Base-by-base conservation (phyloP, 1,139 yeast species). In the Arxiozyma slooffiae region DNA sequence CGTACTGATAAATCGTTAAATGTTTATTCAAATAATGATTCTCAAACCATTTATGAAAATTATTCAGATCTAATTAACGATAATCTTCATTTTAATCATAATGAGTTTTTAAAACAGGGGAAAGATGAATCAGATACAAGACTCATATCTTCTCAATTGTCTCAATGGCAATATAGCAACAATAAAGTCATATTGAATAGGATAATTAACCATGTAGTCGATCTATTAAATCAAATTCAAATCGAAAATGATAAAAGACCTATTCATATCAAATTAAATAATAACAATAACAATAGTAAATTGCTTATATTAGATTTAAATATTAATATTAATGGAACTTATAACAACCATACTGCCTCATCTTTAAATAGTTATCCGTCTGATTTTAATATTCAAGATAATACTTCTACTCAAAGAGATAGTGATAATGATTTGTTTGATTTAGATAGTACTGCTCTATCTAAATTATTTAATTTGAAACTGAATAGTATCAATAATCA, bases 401-500 rank as follows among this genome's bases (percentile, higher is more conserved):
- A 30, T 39, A 38, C 40, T 8, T 39, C 39, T 23, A 26, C 21
- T 21, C 14, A 50, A 6, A 50, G 50, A 11, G 41, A 46, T 9
- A 53, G 49, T 34, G 47, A 57, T n/a, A 21, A 17, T 20, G 38
- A 39, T 30, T 11, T 39, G 7, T 42, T 42, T 21, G 26, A 42
- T 34, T 41, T 65, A 42, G 67, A 63, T 49, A 62, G 58, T 44
- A 53, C 53, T 20, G 63, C 67, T 7, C 38, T 59, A 18, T 58
- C 67, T 6, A 62, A 58, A 48, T 49, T 66, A 20, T 64, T 67
- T 44, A 51, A 55, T 16, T 53, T 58, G 1, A 67, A 65, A 46
- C 54, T 66, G 3, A 47, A 47, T 17, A 52, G 53, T 48, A 79
- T 85, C 23, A 70, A 79, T 21, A 80, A 79, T 57, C 96, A 90